Percentiles rank a stretch among this genome's conserved stretches.
Conservation (phyloP, 2,329 filamentous ascomycete species). For the Zalaria sp. region DNA sequence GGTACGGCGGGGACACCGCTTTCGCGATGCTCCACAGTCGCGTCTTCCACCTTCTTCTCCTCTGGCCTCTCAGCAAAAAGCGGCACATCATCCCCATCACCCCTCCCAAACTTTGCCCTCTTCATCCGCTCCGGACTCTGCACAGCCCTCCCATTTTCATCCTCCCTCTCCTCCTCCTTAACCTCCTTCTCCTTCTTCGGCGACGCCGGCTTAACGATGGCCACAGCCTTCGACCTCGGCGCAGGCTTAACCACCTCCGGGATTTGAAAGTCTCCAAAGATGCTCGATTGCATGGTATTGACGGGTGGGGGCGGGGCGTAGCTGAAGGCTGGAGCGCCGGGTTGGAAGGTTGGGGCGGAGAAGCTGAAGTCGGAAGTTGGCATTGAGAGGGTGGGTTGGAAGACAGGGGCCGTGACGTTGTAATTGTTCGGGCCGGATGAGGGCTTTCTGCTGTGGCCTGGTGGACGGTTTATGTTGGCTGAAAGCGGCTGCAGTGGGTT, state of each 20-base stretch:
- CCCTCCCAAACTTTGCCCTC: conserved; percentile 49
- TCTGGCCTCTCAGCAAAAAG: conserved; percentile 45
- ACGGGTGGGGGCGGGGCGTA: conserved; percentile 21
- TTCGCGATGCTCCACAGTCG: no score
- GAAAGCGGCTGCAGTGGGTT: conserved; percentile 7
- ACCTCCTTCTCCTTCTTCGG: conserved; percentile 5
- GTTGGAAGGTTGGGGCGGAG: conserved; percentile 15
- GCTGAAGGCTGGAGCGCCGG: conserved; percentile 12
- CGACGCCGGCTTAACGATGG: conserved; percentile 46
- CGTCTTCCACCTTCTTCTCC: no score
- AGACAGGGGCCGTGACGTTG: conserved; percentile 40
- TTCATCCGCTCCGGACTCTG: conserved; percentile 59
- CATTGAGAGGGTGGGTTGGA: conserved; percentile 17
- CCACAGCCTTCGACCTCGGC: conserved; percentile 70
- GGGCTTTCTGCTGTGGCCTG: conserved; percentile 11
- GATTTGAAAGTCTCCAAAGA: conserved; percentile 39
- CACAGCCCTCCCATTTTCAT: conserved; percentile 46
- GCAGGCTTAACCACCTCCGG: conserved; percentile 49
- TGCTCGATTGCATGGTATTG: conserved; percentile 15
- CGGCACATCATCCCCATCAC: conserved; percentile 59
- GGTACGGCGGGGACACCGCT: no score
- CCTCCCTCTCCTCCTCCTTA: conserved; percentile 28
- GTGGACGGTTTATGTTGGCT: conserved; percentile 8
- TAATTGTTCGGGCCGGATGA: conserved; percentile 29
- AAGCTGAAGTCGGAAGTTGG: conserved; percentile 22